A percentile compares a stretch with the other conserved stretches of the same genome.
These are phyloP conservation scores for Didymella arachidicola DNA, from an alignment of 2,329 filamentous ascomycete genomes.

Conservation along the genomic window DNA sequence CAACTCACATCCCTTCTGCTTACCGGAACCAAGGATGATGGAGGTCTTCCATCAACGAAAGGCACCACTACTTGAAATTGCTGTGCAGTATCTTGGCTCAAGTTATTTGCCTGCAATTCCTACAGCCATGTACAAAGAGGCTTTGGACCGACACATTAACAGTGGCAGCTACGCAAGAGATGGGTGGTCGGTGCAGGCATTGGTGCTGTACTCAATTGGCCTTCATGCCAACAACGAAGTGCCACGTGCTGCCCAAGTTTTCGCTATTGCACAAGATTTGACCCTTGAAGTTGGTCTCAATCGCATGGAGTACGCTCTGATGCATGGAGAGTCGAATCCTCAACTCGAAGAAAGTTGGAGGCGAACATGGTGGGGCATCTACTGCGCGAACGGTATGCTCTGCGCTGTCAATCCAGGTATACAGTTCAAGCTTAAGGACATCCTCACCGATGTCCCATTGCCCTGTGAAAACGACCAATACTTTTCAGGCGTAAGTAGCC, in stretches of 20 bases:
- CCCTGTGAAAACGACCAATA: constrained; percentile 86
- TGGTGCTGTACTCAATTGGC: constrained; percentile 78
- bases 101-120: constrained; percentile 60
- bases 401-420: constrained; percentile 79
- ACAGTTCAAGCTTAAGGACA: constrained; percentile 72
- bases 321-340: constrained; percentile 69
- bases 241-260: constrained; percentile 70
- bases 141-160: constrained; percentile 42
- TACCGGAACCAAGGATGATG: constrained; percentile 56
- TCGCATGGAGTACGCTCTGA: constrained; percentile 69
- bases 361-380: constrained; percentile 89
- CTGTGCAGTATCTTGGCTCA: constrained; percentile 65
- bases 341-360: constrained; percentile 83
- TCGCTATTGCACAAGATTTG: constrained; percentile 72
- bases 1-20: constrained; percentile 63
- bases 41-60: constrained; percentile 52
- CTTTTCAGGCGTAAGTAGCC: constrained; percentile 47
- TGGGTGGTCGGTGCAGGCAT: constrained; percentile 74
- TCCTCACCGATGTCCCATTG: constrained; percentile 72
- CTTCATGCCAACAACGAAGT: constrained; percentile 80
- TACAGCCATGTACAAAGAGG: constrained; percentile 55
- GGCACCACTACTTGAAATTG: constrained; percentile 58
- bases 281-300: constrained; percentile 82
- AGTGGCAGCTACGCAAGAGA: constrained; percentile 45
- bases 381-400: constrained; percentile 83